phyloP scores from a whole-genome alignment of 73 alveolate species.

The Diophrys appendiculata region DNA sequence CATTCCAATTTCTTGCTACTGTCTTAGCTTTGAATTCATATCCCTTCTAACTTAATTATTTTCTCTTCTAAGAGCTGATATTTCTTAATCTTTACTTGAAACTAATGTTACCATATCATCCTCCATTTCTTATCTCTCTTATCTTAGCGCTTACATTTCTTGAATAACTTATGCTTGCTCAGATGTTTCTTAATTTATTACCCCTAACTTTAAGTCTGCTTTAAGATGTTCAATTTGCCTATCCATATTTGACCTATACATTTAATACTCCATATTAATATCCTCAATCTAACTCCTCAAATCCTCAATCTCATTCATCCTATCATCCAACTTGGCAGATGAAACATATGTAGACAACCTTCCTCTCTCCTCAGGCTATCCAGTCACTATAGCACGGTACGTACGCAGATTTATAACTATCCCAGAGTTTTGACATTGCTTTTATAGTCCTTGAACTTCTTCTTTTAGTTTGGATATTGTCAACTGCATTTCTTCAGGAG shows the following conservation, averaged over 20 bases:
- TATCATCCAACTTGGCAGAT: too few species aligned
- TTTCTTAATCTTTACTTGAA: neutral
- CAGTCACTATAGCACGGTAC: neutral
- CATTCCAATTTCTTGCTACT: neutral
- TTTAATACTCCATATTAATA: neutral
- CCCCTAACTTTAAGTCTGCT: neutral
- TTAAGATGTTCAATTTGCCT: neutral
- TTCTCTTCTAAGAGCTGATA: neutral
- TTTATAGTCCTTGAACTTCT: conserved; percentile 21
- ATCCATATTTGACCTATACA: neutral
- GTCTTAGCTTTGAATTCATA: neutral
- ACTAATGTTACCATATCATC: neutral
- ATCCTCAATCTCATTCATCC: neutral
- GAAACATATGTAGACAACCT: too few species aligned
- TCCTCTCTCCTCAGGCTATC: neutral
- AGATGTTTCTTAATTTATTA: neutral
- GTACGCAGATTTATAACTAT: neutral
- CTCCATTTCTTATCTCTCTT: neutral
- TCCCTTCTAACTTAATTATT: neutral
- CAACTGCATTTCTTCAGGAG: conserved; percentile 66
- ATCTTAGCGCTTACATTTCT: neutral
- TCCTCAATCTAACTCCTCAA: neutral
- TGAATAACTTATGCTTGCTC: neutral
- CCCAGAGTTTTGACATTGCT: neutral
- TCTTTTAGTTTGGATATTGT: conserved; percentile 42